phyloP scores from a whole-genome alignment of 208 protist genomes.

The Trypanosoma brucei region DNA sequence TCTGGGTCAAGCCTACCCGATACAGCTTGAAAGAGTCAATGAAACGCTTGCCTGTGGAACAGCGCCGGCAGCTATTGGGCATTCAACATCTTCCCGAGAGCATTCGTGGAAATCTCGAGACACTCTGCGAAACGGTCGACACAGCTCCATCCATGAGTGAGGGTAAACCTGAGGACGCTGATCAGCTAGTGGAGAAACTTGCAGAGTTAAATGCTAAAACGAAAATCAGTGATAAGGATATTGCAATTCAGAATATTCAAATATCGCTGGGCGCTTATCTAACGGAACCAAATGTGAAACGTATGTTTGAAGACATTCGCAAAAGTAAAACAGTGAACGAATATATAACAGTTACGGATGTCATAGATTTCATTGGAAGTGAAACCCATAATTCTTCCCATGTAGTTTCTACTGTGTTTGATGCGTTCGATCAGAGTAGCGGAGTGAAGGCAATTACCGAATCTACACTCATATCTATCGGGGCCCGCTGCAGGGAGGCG shows the following conservation, averaged over 20 bases:
- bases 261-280: conserved; percentile 66
- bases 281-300: conserved; percentile 74
- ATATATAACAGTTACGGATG: conserved; percentile 73
- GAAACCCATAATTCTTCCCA: conserved; percentile 86
- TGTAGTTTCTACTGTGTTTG: conserved; percentile 85
- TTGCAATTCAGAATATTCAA: conserved; percentile 55
- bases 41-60: conserved; percentile 72
- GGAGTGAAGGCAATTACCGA: conserved; percentile 82
- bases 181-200: conserved; percentile 74
- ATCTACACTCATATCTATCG: conserved; percentile 67
- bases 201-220: conserved; percentile 67
- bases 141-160: conserved; percentile 54
- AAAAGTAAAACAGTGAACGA: conserved; percentile 76
- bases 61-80: conserved; percentile 81
- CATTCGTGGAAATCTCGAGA: conserved; percentile 73
- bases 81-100: conserved; percentile 85
- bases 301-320: conserved; percentile 72
- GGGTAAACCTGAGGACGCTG: conserved; percentile 49
- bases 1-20: conserved; percentile 85
- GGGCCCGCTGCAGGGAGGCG: conserved; percentile 74
- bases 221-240: conserved; percentile 72
- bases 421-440: conserved; percentile 82
- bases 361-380: conserved; percentile 78
- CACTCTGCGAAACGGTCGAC: conserved; percentile 80
- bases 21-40: conserved; percentile 84